Conservation (phyloP, 2,329 filamentous ascomycete genomes). For the Calonectria pauciramosa region DNA sequence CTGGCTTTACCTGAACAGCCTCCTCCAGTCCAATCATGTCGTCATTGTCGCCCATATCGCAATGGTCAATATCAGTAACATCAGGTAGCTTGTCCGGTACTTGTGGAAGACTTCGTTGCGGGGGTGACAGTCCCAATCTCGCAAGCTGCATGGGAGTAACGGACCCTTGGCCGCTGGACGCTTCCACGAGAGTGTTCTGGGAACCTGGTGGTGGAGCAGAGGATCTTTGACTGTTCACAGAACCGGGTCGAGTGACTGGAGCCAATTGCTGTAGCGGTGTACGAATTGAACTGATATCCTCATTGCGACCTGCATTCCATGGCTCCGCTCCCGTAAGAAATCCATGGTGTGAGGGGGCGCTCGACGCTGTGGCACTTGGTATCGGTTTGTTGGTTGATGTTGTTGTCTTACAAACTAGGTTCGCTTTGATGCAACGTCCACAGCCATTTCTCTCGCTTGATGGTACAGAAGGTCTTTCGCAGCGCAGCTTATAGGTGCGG, state of each 20-base stretch:
- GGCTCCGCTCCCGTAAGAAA: not conserved
- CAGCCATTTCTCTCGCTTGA: not conserved
- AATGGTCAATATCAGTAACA: not conserved
- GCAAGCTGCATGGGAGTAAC: not conserved
- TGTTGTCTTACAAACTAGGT: not conserved
- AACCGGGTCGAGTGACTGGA: not conserved
- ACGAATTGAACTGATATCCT: not conserved
- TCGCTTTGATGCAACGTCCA: not conserved
- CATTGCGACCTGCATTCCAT: not conserved
- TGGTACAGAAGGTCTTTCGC: not conserved
- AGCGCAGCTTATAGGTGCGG: not conserved
- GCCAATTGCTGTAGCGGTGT: not conserved
- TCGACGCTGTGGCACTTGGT: not conserved
- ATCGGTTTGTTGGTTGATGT: not conserved
- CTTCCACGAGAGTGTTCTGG: not conserved
- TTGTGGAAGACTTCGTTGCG: not conserved
- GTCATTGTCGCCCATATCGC: not conserved
- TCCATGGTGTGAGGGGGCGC: not conserved
- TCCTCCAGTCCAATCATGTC: not conserved
- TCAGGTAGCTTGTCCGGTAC: not conserved
- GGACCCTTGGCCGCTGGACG: not conserved
- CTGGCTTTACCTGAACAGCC: not conserved
- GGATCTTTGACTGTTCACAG: not conserved
- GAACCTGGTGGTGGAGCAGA: not conserved
- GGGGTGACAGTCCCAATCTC: not conserved